These are phyloP conservation scores for Tetracentron sinense DNA, from an alignment of 164 flowering plant genomes.

Conservation along the genomic window DNA sequence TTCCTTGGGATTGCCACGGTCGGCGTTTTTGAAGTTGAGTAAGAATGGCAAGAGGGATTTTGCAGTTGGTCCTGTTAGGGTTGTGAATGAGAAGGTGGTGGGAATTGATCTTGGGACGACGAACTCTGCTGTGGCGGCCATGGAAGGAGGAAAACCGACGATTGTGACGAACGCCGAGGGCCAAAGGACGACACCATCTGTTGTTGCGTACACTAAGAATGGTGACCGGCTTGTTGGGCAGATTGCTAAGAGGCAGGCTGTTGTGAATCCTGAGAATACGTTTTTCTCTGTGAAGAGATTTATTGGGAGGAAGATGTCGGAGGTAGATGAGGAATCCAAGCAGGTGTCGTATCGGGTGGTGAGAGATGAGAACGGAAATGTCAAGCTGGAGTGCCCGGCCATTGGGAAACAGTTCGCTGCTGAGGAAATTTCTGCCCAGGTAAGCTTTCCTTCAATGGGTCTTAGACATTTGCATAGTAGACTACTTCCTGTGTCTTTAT, in stretches of 20 bases:
- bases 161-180: conserved; percentile 69
- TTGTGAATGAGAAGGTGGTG: conserved; percentile 56
- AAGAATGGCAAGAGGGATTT: conserved; percentile 3
- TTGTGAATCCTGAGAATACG: conserved; percentile 88
- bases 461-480: no score
- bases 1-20: conserved; percentile 11
- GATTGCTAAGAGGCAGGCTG: conserved; percentile 94
- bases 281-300: conserved; percentile 80
- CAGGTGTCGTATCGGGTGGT: conserved; percentile 51
- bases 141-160: conserved; percentile 84
- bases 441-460: conserved; percentile 1
- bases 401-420: conserved; percentile 47
- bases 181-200: conserved; percentile 90
- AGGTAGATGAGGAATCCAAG: conserved; percentile 62
- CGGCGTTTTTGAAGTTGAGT: conserved; percentile 20
- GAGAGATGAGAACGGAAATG: conserved; percentile 35
- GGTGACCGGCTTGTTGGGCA: conserved; percentile 90
- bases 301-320: conserved; percentile 71
- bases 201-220: conserved; percentile 87
- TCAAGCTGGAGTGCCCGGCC: conserved; percentile 48
- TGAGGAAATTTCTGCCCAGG: conserved; percentile 56
- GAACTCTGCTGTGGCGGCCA: conserved; percentile 67
- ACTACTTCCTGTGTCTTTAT: background rate
- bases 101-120: conserved; percentile 71
- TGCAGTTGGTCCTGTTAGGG: conserved; percentile 31